Evolutionary conservation across 2,329 filamentous ascomycete species (phyloP).

Genomic region (Fusarium denticulatum): DNA sequence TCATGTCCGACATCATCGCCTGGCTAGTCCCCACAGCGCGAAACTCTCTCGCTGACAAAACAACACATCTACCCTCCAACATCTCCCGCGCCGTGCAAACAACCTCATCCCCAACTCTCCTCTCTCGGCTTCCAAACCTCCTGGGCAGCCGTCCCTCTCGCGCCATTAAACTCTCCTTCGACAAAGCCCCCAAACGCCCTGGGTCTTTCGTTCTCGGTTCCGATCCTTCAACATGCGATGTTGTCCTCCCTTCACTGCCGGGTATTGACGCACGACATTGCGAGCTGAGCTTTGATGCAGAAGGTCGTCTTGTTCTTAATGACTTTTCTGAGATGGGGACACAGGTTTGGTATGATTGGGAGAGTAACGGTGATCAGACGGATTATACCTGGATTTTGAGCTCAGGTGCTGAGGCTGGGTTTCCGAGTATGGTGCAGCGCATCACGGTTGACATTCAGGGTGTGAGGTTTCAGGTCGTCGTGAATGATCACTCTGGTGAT

Average conservation of each 20-base stretch:
- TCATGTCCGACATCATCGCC: conserved; percentile 49
- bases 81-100: conserved; percentile 41
- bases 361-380: conserved; percentile 50
- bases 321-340: conserved; percentile 53
- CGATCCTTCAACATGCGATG: conserved; percentile 49
- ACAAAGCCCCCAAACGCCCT: conserved; percentile 46
- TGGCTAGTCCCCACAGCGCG: conserved; percentile 53
- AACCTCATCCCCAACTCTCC: conserved; percentile 39
- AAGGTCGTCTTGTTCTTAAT: conserved; percentile 51
- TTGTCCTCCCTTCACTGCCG: conserved; percentile 49
- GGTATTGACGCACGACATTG: conserved; percentile 52
- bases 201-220: conserved; percentile 53
- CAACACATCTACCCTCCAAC: conserved; percentile 48
- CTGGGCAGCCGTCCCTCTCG: conserved; percentile 40
- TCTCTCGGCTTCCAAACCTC: conserved; percentile 44
- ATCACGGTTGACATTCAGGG: conserved; percentile 53
- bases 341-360: conserved; percentile 56
- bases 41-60: conserved; percentile 48
- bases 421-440: conserved; percentile 48
- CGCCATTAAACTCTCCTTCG: conserved; percentile 51
- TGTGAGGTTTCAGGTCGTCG: conserved; percentile 51
- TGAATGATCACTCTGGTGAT: conserved; percentile 50
- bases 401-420: conserved; percentile 46
- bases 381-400: conserved; percentile 51
- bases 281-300: conserved; percentile 51